These are phyloP conservation scores for Pseudevernia furfuracea DNA, from an alignment of 495 filamentous ascomycete genomes.

Conservation along the genomic window DNA sequence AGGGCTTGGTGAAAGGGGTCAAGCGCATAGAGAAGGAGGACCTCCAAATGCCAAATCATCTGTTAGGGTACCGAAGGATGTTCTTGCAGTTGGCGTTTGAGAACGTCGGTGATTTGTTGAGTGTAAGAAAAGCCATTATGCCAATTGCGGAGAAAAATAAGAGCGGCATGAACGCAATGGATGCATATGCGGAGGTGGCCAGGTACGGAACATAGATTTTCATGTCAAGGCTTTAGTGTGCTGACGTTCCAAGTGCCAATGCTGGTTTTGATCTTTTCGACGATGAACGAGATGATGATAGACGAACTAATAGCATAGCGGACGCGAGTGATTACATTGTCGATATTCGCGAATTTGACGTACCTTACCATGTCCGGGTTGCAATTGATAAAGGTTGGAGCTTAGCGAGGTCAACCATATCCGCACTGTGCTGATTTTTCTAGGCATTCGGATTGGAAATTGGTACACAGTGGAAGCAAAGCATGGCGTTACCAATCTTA, in stretches of 20 bases:
- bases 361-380: constrained; percentile 98
- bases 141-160: constrained; percentile 95
- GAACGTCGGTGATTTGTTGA: constrained; percentile 79
- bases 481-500: constrained; percentile 75
- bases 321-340: constrained; percentile 96
- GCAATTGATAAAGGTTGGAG: constrained; percentile 82
- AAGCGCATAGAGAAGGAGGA: constrained; percentile 84
- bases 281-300: constrained; percentile 75
- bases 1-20: constrained; percentile 73
- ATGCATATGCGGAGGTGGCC: constrained; percentile 94
- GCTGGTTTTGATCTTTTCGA: constrained; percentile 95
- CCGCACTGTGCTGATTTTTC: constrained; percentile 19
- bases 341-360: constrained; percentile 98
- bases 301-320: constrained; percentile 70
- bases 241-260: constrained; percentile 54
- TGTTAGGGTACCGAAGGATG: constrained; percentile 80
- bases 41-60: constrained; percentile 89
- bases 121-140: constrained; percentile 71
- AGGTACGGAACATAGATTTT: constrained; percentile 47
- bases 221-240: constrained; percentile 5
- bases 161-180: constrained; percentile 89
- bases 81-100: constrained; percentile 80
- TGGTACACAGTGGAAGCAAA: constrained; percentile 97
- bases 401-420: neutral
- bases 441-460: constrained; percentile 90